Conservation (phyloP, 164 flowering plant species). For the Euptelea pleiosperma region DNA sequence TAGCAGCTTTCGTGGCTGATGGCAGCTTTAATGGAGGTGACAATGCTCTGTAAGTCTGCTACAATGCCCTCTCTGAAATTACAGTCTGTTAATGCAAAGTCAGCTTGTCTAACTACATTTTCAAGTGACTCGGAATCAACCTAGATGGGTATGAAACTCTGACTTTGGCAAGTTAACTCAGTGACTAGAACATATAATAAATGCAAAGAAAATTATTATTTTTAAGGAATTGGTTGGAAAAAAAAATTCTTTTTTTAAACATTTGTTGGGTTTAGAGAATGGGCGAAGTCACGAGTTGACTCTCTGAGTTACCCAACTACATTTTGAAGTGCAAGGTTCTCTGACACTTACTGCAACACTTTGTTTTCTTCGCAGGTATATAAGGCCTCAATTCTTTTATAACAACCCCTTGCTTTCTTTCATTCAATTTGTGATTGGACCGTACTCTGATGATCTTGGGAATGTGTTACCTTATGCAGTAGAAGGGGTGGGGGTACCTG, state of each 20-base stretch:
- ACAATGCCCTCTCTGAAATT: neutral
- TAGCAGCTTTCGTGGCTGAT: conserved; percentile 83
- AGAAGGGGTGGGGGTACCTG: conserved; percentile 97
- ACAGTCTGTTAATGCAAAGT: neutral
- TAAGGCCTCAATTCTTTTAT: conserved; percentile 90
- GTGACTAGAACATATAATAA: no score
- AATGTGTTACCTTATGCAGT: conserved; percentile 94
- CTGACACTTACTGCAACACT: neutral
- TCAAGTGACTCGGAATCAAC: no score
- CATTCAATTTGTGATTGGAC: conserved; percentile 82
- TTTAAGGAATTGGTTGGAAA: no score
- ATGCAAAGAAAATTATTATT: neutral
- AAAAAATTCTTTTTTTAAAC: neutral
- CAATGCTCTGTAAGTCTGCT: conserved; percentile 76
- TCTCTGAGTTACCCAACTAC: neutral
- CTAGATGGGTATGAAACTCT: neutral
- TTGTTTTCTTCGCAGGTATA: conserved; percentile 52
- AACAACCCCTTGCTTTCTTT: conserved; percentile 91
- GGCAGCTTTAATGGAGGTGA: conserved; percentile 98
- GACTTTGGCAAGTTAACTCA: neutral
- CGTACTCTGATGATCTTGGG: conserved; percentile 93
- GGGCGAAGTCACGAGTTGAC: no score
- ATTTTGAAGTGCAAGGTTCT: neutral
- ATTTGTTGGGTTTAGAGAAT: no score
- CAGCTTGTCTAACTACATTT: neutral